Evolutionary conservation across 768 basidiomycete genomes (phyloP), one percentile per base, ranked within the genome.

Genomic region (Cystofilobasidium ferigula): DNA sequence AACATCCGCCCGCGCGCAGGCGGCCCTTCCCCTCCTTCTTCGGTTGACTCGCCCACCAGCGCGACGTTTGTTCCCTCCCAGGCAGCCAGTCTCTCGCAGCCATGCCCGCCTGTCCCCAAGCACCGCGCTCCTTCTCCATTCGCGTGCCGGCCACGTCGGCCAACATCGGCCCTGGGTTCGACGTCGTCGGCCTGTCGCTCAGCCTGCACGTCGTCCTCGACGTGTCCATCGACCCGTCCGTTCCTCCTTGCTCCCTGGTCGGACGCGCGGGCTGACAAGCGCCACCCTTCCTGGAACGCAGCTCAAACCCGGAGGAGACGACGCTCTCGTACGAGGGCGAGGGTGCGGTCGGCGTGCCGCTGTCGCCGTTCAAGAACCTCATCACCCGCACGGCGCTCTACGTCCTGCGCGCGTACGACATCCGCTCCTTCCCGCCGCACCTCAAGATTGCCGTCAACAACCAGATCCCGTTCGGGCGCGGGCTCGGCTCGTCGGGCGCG

Each of bases 141-240:
- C 83, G 81, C 69, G 87, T 98, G 61, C 94, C 94, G 13, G 91
- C 91, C n/a, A 97, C 94, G 2, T 92, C 93, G 69, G 94, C 94
- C 70, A 99, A 99, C 79, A 92, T 99, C 73, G 94, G 94, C 2
- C 94, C 94, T 45, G 94, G 94, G 30, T 99, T 99, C 77, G 95
- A 99, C 76, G 95, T 98, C 69, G 91, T 97, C 70, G 95, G 95
- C n/a, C 86, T 99, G 69, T 93, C 94, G 0, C 84, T 98, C 28
- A 90, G 89, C 1, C 83, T 95, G 35, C 81, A 85, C 70, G 82
- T 97, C 71, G 85, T 84, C 20, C 81, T 98, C 72, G 81, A 81
- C 56, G 85, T 92, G 71, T 79, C 79, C 57, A 76, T 78, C 67
- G 62, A 68, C 36, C 32, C 67, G 67, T 68, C 32, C 42, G 67